Base-by-base conservation (phyloP, 441 rosid genomes). In the Arabidopsis hybrid region DNA sequence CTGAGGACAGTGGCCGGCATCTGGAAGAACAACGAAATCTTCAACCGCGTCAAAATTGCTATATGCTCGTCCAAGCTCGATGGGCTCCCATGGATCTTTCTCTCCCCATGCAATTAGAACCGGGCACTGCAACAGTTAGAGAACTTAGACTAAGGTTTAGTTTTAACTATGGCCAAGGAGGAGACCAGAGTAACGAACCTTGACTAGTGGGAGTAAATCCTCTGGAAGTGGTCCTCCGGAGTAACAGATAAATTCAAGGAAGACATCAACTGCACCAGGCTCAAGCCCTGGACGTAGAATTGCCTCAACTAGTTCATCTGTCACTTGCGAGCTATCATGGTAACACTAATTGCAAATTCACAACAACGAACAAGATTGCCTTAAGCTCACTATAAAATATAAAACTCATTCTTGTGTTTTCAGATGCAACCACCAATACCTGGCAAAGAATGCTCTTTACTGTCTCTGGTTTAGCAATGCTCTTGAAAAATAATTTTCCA, bases 41-140 rank as follows among this genome's bases (percentile, higher is more conserved):
- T 90, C 91, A 0, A 92, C 95, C 2, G 86, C 29, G 71, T 84
- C 88, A 42, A 89, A 94, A 47, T 85, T 77, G 61, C 75, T 76
- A 45, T 87, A 90, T 7, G 69, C 89, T 83, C 88, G 79, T 72
- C 99, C 97, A 12, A 90, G 97, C 34, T 92, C 86, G n/a, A 94
- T 84, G n/a, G 91, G 93, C 69, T 94, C 97, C 97, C 97, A 92
- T n/a, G 97, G 97, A 79, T 94, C 99, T 88, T 92, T 89, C 79
- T 92, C 97, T 50, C 97, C 99, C 97, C 99, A 94, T 13, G 84
- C 97, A 79, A 94, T 78, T 78, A 92, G 65, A 69, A 94, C 94
- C 57, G 96, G 97, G 47, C 99, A 94, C 94, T 92, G 82, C 46
- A 55, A 57, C 42, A 21, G 5, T 42, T 51, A 16, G 34, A 29